Base-by-base conservation (phyloP, 2,329 filamentous ascomycete species). In the Teratosphaeria destructans region DNA sequence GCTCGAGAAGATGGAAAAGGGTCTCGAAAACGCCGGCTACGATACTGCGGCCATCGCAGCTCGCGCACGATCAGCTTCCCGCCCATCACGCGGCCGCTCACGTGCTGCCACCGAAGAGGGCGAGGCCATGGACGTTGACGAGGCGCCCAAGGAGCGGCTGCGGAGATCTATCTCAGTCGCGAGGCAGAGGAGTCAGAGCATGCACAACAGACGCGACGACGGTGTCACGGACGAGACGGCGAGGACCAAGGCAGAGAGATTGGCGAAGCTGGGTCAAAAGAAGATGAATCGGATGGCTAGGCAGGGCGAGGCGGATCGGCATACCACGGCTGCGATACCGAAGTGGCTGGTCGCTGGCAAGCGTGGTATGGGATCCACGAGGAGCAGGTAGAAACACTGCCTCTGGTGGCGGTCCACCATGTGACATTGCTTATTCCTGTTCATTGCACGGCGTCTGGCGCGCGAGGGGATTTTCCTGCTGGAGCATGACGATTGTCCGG, bases 271-370 rank as follows among this genome's bases (percentile, higher is more conserved):
- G 73, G 82, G 86, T 70, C 95, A 99, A 86, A 91, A 93, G 82
- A 93, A 91, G 84, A 96, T 95, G 91, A 99, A 99, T 81, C 85
- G 93, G 65, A 94, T 95, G 88, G 94, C 94, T 53, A 86, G 92
- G 75, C 90, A 95, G 81, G 94, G 94, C 81, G 94, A 99, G 80
- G 92, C 88, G 63, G 94, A 99, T 81, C 85, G 95, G 73, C 93
- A 97, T 78, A 85, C 85, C 63, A 86, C 86, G 59, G 88, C 89
- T 43, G 82, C 89, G 57, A 77, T 95, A 76, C 84, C 86, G 63
- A 99, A 95, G 79, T 94, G 97, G 79, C 81, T 99, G 83, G 87
- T 95, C 73, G 82, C 88, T 62, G 94, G 94, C 70, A 99, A 97
- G 82, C 88, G 94, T 74, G 87, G 89, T 64, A 92, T 95, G 72